Base-by-base conservation (phyloP, 306 rosid genomes). In the Vigna nakashimae region DNA sequence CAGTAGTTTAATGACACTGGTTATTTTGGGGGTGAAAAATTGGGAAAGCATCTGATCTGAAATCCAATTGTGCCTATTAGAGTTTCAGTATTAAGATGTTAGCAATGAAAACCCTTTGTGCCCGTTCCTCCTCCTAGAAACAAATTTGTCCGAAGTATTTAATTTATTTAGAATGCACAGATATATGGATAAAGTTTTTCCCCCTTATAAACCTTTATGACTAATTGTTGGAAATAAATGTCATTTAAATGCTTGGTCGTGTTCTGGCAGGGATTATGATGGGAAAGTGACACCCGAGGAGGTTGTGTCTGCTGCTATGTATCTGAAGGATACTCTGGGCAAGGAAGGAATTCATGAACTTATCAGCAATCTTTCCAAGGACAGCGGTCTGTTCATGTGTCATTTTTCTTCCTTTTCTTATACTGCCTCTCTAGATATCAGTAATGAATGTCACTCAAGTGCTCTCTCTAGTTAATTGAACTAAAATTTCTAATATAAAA, bases 251-350 rank as follows among this genome's bases (percentile, higher is more conserved):
- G 77, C 51, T 67, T 50, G 24, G 24, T 22, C 65, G 53, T 87
- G 53, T 71, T 79, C 34, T 59, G 53, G 87, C 89, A 92, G 96
- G 84, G 96, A 92, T 90, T 86, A 83, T 77, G 98, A 90, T 73
- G 98, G 96, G 53, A 92, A 92, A 85, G 98, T 92, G 50, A 85
- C 94, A 68, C 91, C 96, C 10, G 96, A 90, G 85, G 98, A 92
- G 87, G 98, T 92, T 74, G 91, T 87, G 15, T 83, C 89, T 58
- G 96, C 98, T 58, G 91, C 96, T 16, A 88, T 79, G 58, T 92
- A 92, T 86, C 74, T 92, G 77, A 89, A 92, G 86, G 91, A 92
- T 75, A 90, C 94, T 4, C 74, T 92, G 56, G 90, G 90, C 69
- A 90, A 92, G 74, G 98, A 92, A 74, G 96, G 90, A 75, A 82